These are phyloP conservation scores for Massarina eburnea DNA, from an alignment of 2,329 filamentous ascomycete species.

Conservation along the genomic window DNA sequence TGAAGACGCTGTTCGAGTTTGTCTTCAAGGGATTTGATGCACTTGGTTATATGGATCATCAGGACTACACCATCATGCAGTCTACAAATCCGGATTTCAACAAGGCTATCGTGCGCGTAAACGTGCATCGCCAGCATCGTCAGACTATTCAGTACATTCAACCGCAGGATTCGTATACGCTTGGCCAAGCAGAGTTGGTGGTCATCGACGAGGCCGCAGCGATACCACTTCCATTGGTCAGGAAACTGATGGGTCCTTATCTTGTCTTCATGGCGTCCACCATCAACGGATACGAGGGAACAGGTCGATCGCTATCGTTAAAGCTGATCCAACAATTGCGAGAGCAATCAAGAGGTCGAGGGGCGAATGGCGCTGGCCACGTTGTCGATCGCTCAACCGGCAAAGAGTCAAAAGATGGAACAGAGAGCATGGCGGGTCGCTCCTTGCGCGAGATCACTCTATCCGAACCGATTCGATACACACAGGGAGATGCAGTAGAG, in stretches of 20 bases:
- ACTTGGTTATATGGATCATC: conserved; percentile 88
- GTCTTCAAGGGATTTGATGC: conserved; percentile 98
- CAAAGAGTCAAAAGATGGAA: conserved; percentile 54
- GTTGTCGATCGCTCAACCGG: conserved; percentile 79
- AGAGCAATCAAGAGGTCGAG: conserved; percentile 78
- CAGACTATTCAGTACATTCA: conserved; percentile 99
- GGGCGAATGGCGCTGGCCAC: conserved; percentile 57
- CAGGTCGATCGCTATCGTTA: conserved; percentile 87
- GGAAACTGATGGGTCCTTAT: conserved; percentile 94
- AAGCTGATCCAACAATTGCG: conserved; percentile 97
- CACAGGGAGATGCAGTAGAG: conserved; percentile 85
- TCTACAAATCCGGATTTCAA: conserved; percentile 98
- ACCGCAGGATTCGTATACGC: conserved; percentile 90
- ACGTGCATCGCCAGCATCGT: conserved; percentile 89
- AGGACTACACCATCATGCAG: conserved; percentile 97
- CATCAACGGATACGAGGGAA: conserved; percentile 98
- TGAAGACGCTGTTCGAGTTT: conserved; percentile 98
- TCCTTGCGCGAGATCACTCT: conserved; percentile 90
- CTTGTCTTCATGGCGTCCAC: conserved; percentile 99
- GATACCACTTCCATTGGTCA: conserved; percentile 88
- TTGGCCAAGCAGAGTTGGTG: conserved; percentile 91
- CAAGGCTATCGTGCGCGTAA: conserved; percentile 96
- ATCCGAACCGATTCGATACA: conserved; percentile 91
- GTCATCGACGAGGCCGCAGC: conserved; percentile 98
- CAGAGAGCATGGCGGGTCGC: conserved; percentile 58